phyloP scores from a whole-genome alignment of 495 filamentous ascomycete species.

The Podospora appendiculata region DNA sequence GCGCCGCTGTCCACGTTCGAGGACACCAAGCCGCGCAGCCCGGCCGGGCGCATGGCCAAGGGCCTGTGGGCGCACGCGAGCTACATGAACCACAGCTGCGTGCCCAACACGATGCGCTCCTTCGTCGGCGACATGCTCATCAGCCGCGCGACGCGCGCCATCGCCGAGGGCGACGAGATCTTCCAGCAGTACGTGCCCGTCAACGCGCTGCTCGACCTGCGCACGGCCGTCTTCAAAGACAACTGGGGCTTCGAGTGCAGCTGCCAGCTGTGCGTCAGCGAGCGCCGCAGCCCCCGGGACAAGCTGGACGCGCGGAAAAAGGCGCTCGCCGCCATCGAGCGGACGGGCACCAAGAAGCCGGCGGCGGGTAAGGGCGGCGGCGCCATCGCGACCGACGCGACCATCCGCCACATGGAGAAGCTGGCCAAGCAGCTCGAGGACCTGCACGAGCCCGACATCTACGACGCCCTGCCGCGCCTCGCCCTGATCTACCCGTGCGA shows the following conservation, averaged over 20 bases:
- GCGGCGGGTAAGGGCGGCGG: not conserved
- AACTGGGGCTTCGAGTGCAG: conserved; percentile 44
- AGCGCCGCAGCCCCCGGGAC: conserved; percentile 8
- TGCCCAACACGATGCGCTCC: conserved; percentile 40
- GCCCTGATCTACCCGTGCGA: conserved; percentile 34
- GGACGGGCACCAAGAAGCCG: conserved; percentile 4
- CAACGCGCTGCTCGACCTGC: conserved; percentile 7
- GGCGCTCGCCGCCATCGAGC: conserved; percentile 3
- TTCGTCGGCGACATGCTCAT: conserved; percentile 55
- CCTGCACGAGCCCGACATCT: conserved; percentile 27
- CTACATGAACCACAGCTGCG: conserved; percentile 51
- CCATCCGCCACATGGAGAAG: conserved; percentile 22
- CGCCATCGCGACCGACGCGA: conserved; percentile 19
- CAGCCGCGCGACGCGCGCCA: conserved; percentile 38
- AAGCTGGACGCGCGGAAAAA: conserved; percentile 18
- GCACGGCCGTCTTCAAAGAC: conserved; percentile 15
- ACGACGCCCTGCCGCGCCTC: conserved; percentile 28
- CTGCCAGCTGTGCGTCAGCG: conserved; percentile 34
- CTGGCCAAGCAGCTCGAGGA: conserved; percentile 29
- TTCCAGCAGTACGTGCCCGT: conserved; percentile 31
- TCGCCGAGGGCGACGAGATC: conserved; percentile 42
- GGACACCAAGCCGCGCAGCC: conserved; percentile 19
- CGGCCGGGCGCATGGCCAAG: conserved; percentile 21
- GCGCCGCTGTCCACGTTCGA: conserved; percentile 31
- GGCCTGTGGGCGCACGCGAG: conserved; percentile 48